A percentile compares a stretch with the other conserved stretches of the same genome.
Conservation (phyloP, 78 protist genomes). For the Dictyostelium brefeldianum region DNA sequence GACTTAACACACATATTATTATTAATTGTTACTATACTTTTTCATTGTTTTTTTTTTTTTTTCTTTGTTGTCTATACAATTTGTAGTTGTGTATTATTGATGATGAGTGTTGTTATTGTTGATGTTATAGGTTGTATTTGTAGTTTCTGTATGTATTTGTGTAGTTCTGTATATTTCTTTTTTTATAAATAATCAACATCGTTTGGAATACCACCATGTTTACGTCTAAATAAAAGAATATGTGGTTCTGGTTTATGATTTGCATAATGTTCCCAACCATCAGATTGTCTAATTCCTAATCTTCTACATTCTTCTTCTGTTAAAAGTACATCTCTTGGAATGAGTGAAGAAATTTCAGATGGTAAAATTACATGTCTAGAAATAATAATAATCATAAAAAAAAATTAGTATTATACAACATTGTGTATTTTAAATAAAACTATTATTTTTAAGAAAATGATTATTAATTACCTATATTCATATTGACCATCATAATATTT, state of each 20-base stretch:
- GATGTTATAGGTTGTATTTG: too few relatives aligned
- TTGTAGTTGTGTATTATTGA: too few relatives aligned
- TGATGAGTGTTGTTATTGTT: too few relatives aligned
- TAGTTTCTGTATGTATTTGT: not conserved
- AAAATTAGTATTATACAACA: not conserved
- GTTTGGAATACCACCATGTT: constrained; percentile 68
- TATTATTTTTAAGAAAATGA: not conserved
- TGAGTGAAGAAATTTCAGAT: constrained; percentile 74
- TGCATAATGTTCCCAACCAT: constrained; percentile 96
- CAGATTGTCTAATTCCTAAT: constrained; percentile 93
- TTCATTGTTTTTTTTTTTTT: not conserved
- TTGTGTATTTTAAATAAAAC: not conserved
- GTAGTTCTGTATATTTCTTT: not conserved
- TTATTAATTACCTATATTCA: constrained; percentile 86
- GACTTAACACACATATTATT: constrained; percentile 33
- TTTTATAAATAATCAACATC: constrained; percentile 72
- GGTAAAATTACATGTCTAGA: constrained; percentile 94
- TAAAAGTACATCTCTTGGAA: constrained; percentile 85
- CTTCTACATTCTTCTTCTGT: constrained; percentile 94
- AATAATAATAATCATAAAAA: not conserved
- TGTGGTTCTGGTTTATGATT: constrained; percentile 97
- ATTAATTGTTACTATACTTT: not conserved
- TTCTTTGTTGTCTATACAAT: not conserved
- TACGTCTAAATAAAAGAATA: constrained; percentile 92
- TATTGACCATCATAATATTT: constrained; percentile 85